Percentiles rank a stretch among this genome's conserved stretches.
These are phyloP conservation scores for Angomonas ambiguus DNA, from an alignment of 208 protist species.

Conservation along the genomic window DNA sequence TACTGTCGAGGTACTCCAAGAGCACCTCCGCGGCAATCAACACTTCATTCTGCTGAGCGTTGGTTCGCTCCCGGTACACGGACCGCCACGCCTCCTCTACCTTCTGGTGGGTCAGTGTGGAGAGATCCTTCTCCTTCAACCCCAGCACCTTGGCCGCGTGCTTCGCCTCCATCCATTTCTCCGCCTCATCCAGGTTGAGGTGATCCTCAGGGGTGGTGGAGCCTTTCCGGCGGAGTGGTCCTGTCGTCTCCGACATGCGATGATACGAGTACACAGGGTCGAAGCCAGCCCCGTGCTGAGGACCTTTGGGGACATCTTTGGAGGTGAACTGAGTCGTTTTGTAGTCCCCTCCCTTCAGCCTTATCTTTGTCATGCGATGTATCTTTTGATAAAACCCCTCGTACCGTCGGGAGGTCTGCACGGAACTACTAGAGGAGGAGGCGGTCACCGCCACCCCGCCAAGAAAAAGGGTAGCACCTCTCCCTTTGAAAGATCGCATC, in stretches of 20 bases:
- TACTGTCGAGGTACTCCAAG: slow-evolving; percentile 84
- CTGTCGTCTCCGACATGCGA: slow-evolving; percentile 26
- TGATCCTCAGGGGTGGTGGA: slow-evolving; percentile 55
- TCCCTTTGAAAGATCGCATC: no score
- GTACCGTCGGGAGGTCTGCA: slow-evolving; percentile 17
- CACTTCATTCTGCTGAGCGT: slow-evolving; percentile 67
- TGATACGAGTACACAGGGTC: slow-evolving; percentile 31
- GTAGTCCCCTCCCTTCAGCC: slow-evolving; percentile 26
- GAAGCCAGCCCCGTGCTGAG: slow-evolving; percentile 27
- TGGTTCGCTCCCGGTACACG: slow-evolving; percentile 48
- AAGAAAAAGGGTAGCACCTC: background rate
- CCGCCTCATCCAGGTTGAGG: slow-evolving; percentile 62
- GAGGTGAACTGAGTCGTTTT: slow-evolving; percentile 32
- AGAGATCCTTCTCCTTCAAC: slow-evolving; percentile 71
- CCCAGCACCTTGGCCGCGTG: slow-evolving; percentile 72
- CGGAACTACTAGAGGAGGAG: background rate
- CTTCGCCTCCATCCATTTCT: slow-evolving; percentile 81
- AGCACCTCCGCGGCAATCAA: slow-evolving; percentile 78
- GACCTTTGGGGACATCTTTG: slow-evolving; percentile 29
- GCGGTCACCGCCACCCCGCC: slow-evolving; percentile 1
- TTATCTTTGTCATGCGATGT: slow-evolving; percentile 35
- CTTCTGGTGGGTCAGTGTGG: slow-evolving; percentile 32
- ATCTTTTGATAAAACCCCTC: slow-evolving; percentile 28
- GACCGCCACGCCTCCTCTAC: slow-evolving; percentile 61
- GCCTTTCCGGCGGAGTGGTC: slow-evolving; percentile 59